These are phyloP conservation scores for Neurospora tetrasperma DNA, from an alignment of 495 filamentous ascomycete genomes.

Conservation along the genomic window DNA sequence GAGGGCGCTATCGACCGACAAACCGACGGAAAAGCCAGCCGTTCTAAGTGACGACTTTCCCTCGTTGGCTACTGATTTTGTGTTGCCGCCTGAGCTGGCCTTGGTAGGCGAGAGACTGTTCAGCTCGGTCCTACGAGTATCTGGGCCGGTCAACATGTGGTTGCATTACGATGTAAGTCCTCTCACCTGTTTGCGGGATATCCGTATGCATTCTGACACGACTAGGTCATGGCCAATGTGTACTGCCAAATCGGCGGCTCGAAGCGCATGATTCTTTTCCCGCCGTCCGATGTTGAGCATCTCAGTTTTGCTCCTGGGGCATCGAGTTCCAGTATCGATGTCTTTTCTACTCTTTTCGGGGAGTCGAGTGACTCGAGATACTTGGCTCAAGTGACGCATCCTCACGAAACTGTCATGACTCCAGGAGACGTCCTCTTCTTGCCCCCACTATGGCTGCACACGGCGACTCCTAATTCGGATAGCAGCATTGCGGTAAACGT, in stretches of 20 bases:
- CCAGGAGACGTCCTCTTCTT: slow-evolving; percentile 73
- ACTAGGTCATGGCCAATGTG: slow-evolving; percentile 76
- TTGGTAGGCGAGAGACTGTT: slow-evolving; percentile 54
- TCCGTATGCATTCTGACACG: slow-evolving; percentile 5
- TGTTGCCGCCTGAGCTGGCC: slow-evolving; percentile 51
- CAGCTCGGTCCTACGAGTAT: slow-evolving; percentile 71
- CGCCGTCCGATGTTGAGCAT: slow-evolving; percentile 59
- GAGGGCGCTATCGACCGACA: slow-evolving; percentile 57
- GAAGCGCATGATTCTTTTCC: slow-evolving; percentile 67
- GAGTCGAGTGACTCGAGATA: slow-evolving; percentile 21
- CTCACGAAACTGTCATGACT: slow-evolving; percentile 52
- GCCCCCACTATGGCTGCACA: slow-evolving; percentile 75
- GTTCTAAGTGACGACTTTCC: slow-evolving; percentile 63
- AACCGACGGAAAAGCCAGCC: slow-evolving; percentile 58
- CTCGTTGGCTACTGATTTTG: slow-evolving; percentile 56
- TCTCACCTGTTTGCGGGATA: neutral
- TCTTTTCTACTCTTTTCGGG: slow-evolving; percentile 39
- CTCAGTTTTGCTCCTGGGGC: slow-evolving; percentile 64
- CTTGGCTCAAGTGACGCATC: slow-evolving; percentile 43
- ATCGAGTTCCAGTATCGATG: slow-evolving; percentile 65
- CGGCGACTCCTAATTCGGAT: slow-evolving; percentile 53
- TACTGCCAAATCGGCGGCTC: slow-evolving; percentile 68
- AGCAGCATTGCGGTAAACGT: slow-evolving; percentile 72
- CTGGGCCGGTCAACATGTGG: slow-evolving; percentile 81
- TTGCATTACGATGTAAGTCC: slow-evolving; percentile 73